A percentile compares a stretch with the other conserved stretches of the same genome.
Conservation (phyloP, 179 eudicot species). For the Carnegiea gigantea region DNA sequence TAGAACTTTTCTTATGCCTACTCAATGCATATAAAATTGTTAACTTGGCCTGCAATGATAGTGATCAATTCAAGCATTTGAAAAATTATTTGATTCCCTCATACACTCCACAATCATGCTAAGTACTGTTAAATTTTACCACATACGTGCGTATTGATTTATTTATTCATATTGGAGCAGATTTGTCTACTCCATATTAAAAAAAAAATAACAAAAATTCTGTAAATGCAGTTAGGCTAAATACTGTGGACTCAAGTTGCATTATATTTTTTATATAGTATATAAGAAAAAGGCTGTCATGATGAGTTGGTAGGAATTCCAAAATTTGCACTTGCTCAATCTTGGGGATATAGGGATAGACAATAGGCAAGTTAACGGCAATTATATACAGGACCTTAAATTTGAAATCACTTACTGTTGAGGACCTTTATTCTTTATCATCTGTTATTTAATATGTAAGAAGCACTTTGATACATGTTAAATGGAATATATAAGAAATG, state of each 20-base stretch:
- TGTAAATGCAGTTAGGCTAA: neutral
- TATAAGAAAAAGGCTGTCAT: neutral
- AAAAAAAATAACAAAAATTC: neutral
- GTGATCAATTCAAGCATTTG: neutral
- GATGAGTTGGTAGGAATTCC: neutral
- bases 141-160: neutral
- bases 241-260: neutral
- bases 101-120: neutral
- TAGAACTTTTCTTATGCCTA: too few species aligned
- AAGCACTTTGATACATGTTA: too few species aligned
- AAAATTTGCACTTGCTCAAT: neutral
- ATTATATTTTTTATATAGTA: neutral
- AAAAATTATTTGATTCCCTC: neutral
- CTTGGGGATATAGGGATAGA: neutral
- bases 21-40: neutral
- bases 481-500: too few species aligned
- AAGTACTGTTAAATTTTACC: neutral
- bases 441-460: too few species aligned
- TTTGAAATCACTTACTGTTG: too few species aligned
- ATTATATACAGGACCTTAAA: too few species aligned
- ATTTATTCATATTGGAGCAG: constrained; percentile 2
- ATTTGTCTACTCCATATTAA: neutral
- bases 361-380: neutral
- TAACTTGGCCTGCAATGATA: neutral
- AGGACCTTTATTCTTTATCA: too few species aligned